Evolutionary conservation across 495 filamentous ascomycete species (phyloP), one percentile per base, ranked within the genome.

Genomic region (Gamarada debralockiae): DNA sequence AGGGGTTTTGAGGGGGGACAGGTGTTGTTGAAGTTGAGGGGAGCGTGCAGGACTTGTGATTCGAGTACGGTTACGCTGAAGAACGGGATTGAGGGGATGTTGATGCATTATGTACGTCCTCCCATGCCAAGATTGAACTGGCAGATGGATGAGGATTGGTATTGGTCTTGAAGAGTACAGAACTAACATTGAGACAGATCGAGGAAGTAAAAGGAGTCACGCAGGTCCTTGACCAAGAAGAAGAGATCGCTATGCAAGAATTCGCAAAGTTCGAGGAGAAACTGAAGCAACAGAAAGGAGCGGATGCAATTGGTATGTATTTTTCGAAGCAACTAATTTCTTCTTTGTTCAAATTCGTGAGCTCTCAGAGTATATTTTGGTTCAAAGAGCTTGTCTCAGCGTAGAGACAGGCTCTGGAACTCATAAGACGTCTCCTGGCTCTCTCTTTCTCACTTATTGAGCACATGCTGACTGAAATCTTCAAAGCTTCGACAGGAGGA

Each of bases 191-290:
- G 41, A 15, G 42, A 58, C 58, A 93, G 89, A 96, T 98, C 57
- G 91, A 96, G 67, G 93, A 97, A 66, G 93, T 98, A 15, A 80
- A 95, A 66, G 89, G 88, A 5, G 92, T 98, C 36, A 79, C 90
- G 48, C 92, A 97, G 69, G 86, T 95, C 2, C 66, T 96, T 64
- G 93, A 97, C 61, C 78, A 87, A 60, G 93, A 96, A 66, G 93
- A 97, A 69, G 87, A 95, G 70, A 81, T 96, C 55, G 86, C 92
- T 9, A 76, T 92, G 65, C 72, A 84, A 54, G 93, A 97, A 61
- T 97, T 98, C 70, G 87, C 88, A 39, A 91, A 86, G 69, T 98
- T 98, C 69, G 93, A 98, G 67, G 90, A 96, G 74, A 96, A 95
- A 70, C 69, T 98, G 60, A 82, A 80, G 65, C 76, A 82, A 63